Base-by-base conservation (phyloP, 2,329 filamentous ascomycete species). In the Periconia digitata region DNA sequence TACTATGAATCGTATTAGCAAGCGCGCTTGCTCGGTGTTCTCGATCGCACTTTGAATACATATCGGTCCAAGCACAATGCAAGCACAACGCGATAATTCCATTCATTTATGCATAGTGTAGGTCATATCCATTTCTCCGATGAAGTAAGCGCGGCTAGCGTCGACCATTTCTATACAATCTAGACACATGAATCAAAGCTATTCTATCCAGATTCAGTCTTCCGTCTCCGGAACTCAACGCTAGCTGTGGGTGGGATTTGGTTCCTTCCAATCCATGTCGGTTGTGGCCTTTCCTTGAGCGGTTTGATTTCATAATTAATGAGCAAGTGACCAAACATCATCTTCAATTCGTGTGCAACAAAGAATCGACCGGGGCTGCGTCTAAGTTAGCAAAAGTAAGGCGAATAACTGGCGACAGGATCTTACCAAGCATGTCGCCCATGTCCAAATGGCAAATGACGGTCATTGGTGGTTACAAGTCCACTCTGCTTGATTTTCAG, bases 371-470 rank as follows among this genome's bases (percentile, higher is more conserved):
- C 71, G 6, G 72, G 71, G 46, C 67, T 67, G 23, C 32, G 1
- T 8, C 15, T 12, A 7, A 2, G 34, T 62, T 45, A 63, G 55
- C 24, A 16, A 18, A 37, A 18, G 4, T 8, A 24, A 15, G 2
- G n/a, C 18, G 17, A n/a, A 1, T 6, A 23, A n/a, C 43, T 0
- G 79, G 77, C 10, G n/a, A 10, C 6, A 29, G 8, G 0, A 5
- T 57, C 58, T 44, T n/a, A 52, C 55, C 57, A 60, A 17, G 51
- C 79, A 59, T 84, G 80, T 51, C 77, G 71, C 7, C 82, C 82
- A 50, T 83, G 79, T 0, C 82, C 81, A 62, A 85, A 85, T 0
- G 77, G 71, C 17, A 84, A 60, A 54, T 81, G 77, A 7, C 68
- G 61, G 32, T 77, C 70, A 29, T 76, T 78, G 2, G 81, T 82